Percentiles rank a stretch among this genome's conserved stretches.
phyloP scores from a whole-genome alignment of 2,329 filamentous ascomycete genomes.

The Aspergillus quadricinctus region DNA sequence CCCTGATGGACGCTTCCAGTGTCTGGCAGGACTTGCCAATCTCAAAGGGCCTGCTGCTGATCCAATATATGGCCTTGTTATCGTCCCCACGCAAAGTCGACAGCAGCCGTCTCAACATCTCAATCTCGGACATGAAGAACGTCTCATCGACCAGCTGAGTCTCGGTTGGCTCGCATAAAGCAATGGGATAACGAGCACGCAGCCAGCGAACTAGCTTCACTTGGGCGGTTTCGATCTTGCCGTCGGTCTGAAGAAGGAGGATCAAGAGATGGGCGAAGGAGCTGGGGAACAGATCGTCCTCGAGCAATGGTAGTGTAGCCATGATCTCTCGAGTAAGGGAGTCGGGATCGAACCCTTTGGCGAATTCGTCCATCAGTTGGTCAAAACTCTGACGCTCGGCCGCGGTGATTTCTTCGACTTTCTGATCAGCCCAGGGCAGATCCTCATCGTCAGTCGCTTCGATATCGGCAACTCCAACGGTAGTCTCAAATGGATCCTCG shows the following conservation, averaged over 20 bases:
- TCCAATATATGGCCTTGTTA: conserved; percentile 14
- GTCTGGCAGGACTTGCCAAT: conserved; percentile 9
- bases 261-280: conserved; percentile 22
- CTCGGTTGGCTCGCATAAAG: neutral
- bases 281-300: conserved; percentile 13
- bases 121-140: conserved; percentile 17
- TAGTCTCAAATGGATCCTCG: neutral
- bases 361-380: conserved; percentile 11
- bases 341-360: conserved; percentile 18
- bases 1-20: conserved; percentile 14
- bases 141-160: conserved; percentile 13
- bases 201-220: conserved; percentile 60
- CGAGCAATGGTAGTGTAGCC: conserved; percentile 5
- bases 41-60: conserved; percentile 10
- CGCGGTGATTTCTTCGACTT: conserved; percentile 7
- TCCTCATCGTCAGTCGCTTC: conserved; percentile 3
- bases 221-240: conserved; percentile 62
- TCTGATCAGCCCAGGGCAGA: conserved; percentile 7
- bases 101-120: conserved; percentile 20
- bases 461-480: conserved; percentile 6
- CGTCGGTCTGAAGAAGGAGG: conserved; percentile 37
- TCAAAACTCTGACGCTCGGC: conserved; percentile 10
- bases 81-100: conserved; percentile 16
- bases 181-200: conserved; percentile 38
- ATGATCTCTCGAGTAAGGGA: conserved; percentile 12